Base-by-base conservation (phyloP, 2,329 filamentous ascomycete genomes). In the Dothideomycetidae sp. region DNA sequence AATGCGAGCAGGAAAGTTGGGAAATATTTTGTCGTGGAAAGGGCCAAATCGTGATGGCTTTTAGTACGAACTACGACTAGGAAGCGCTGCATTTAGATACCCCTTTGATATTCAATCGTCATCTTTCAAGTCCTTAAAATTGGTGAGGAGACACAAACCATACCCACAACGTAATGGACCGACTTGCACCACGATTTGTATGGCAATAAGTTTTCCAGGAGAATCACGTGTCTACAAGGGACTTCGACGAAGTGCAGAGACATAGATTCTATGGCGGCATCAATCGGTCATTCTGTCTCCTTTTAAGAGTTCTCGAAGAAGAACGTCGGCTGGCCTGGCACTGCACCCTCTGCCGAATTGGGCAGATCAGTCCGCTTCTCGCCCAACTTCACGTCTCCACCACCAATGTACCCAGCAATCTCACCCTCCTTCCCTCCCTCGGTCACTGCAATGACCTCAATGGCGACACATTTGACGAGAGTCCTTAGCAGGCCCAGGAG, bases 311-410 rank as follows among this genome's bases (percentile, higher is more conserved):
- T 93, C 62, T 83, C 78, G 62, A 94, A 93, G 50, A 73, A 66
- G 60, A 92, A 93, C 29, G 73, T 81, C 36, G 86, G 86, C 46
- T 71, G 67, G 2, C 86, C 86, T 10, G 88, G 88, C 41, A 90
- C 75, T 4, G 88, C 84, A 47, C 68, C 68, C 51, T 82, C 81
- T 10, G 82, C 83, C 37, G 64, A 56, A 2, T 63, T 65, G 2
- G 75, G 64, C 39, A 81, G 52, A 10, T 63, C 68, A 46, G 66
- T 64, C 44, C 70, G 64, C 47, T 71, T 71, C 50, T 76, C 73
- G 38, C 73, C 71, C 49, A 60, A 64, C 51, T 59, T 60, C 12
- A 29, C 42, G 33, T 60, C 62, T 28, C 58, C 59, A 48, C 64
- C 61, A 9, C 65, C 67, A 44, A 67, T 67, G 42, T 68, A 60